phyloP scores from a whole-genome alignment of 805 yeast species.

The Cyberlindnera galapagoensis region DNA sequence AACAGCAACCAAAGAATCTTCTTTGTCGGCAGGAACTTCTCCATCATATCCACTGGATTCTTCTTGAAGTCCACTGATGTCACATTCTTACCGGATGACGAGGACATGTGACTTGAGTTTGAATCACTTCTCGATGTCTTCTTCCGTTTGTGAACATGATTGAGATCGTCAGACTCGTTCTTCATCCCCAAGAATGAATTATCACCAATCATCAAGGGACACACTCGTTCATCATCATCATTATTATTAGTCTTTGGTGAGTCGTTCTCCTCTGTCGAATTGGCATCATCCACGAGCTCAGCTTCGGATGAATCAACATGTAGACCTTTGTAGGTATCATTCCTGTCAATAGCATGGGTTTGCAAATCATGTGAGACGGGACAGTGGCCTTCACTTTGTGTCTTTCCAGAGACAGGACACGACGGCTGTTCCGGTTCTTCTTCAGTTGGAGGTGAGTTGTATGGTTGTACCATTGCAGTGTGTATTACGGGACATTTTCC shows the following conservation, averaged over 20 bases:
- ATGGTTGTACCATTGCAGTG: too few relatives aligned
- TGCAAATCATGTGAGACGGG: slow-evolving; percentile 20
- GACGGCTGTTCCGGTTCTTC: slow-evolving; percentile 7
- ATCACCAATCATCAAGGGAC: slow-evolving; percentile 42
- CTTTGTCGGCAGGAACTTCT: slow-evolving; percentile 46
- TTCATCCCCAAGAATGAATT: slow-evolving; percentile 18
- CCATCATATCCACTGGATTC: slow-evolving; percentile 28
- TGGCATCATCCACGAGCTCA: slow-evolving; percentile 2
- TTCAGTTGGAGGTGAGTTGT: too few relatives aligned
- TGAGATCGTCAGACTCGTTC: slow-evolving; percentile 1
- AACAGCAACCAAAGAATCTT: slow-evolving; percentile 49
- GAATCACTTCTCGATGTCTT: slow-evolving; percentile 15
- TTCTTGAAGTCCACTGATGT: slow-evolving; percentile 19
- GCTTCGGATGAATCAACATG: slow-evolving; percentile 4
- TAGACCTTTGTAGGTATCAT: slow-evolving; percentile 1
- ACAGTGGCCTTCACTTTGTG: slow-evolving; percentile 13
- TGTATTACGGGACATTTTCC: too few relatives aligned
- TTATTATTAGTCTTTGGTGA: slow-evolving; percentile 5
- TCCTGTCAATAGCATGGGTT: slow-evolving; percentile 1
- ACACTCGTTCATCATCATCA: slow-evolving; percentile 30
- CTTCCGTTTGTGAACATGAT: slow-evolving; percentile 6
- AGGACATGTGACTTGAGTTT: slow-evolving; percentile 7
- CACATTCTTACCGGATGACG: slow-evolving; percentile 5
- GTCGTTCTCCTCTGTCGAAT: too few relatives aligned
- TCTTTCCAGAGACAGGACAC: slow-evolving; percentile 20